These are phyloP conservation scores for Brettanomyces nanus DNA, from an alignment of 805 yeast genomes.

Conservation along the genomic window DNA sequence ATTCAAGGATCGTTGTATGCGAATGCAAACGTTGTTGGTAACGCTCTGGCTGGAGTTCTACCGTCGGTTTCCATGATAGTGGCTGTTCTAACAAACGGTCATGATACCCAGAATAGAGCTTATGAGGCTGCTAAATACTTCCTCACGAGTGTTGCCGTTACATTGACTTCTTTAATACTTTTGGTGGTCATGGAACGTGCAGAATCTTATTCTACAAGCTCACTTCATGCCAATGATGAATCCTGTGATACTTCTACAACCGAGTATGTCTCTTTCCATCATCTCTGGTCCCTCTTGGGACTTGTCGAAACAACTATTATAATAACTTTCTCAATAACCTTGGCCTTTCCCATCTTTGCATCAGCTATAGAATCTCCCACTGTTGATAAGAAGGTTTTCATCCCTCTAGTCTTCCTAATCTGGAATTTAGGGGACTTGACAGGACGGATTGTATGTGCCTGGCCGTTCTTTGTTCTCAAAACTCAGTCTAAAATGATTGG, in stretches of 20 bases:
- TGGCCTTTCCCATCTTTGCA: conserved; percentile 88
- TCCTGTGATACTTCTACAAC: background rate
- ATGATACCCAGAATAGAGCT: conserved; percentile 13
- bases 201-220: conserved; percentile 12
- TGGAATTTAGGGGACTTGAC: conserved; percentile 89
- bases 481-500: conserved; percentile 37
- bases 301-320: conserved; percentile 64
- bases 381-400: conserved; percentile 34
- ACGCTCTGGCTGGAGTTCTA: conserved; percentile 87
- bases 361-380: conserved; percentile 45
- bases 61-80: conserved; percentile 67
- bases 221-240: conserved; percentile 4
- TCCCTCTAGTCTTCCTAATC: conserved; percentile 70
- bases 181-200: conserved; percentile 17
- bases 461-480: conserved; percentile 31
- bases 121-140: conserved; percentile 31
- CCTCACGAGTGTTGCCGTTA: conserved; percentile 21
- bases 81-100: conserved; percentile 31
- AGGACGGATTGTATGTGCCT: conserved; percentile 67
- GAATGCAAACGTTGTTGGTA: conserved; percentile 91
- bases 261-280: conserved; percentile 47
- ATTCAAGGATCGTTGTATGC: conserved; percentile 69
- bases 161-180: conserved; percentile 13
- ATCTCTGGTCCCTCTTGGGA: conserved; percentile 55
- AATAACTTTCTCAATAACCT: conserved; percentile 62